Conservation (phyloP, 306 rosid species). For the Quercus rubra region DNA sequence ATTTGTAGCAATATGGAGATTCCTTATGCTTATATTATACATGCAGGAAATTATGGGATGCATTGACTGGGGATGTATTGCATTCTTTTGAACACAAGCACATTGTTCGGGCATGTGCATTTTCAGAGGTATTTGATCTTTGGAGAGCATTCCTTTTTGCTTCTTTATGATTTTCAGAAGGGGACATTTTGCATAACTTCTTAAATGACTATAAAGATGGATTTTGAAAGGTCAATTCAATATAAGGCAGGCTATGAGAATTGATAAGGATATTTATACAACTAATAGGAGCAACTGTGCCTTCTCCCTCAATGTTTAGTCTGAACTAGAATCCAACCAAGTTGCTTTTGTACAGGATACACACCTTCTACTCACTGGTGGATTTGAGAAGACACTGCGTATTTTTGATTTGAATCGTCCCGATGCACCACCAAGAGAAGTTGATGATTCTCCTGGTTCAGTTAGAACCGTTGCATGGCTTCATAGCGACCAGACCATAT, state of each 20-base stretch:
- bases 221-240: no score
- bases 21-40: conserved; percentile 8
- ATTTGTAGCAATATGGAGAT: conserved; percentile 4
- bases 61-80: conserved; percentile 81
- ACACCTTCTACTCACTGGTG: conserved; percentile 88
- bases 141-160: neutral
- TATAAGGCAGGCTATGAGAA: no score
- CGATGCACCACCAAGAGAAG: conserved; percentile 92
- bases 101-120: conserved; percentile 94
- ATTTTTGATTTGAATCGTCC: conserved; percentile 90
- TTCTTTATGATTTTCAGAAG: neutral
- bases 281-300: no score
- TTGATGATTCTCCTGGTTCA: conserved; percentile 94
- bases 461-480: conserved; percentile 95
- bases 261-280: no score
- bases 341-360: conserved; percentile 54
- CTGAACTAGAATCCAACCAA: no score
- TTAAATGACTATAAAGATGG: no score
- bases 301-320: neutral
- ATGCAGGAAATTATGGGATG: conserved; percentile 98
- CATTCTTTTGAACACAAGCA: conserved; percentile 98
- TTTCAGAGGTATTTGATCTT: conserved; percentile 64
- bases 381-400: conserved; percentile 85
- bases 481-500: conserved; percentile 90
- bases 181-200: no score